Evolutionary conservation across 371 early-diverging fungal species (phyloP).

Genomic region (Zopfochytrium polystomum): DNA sequence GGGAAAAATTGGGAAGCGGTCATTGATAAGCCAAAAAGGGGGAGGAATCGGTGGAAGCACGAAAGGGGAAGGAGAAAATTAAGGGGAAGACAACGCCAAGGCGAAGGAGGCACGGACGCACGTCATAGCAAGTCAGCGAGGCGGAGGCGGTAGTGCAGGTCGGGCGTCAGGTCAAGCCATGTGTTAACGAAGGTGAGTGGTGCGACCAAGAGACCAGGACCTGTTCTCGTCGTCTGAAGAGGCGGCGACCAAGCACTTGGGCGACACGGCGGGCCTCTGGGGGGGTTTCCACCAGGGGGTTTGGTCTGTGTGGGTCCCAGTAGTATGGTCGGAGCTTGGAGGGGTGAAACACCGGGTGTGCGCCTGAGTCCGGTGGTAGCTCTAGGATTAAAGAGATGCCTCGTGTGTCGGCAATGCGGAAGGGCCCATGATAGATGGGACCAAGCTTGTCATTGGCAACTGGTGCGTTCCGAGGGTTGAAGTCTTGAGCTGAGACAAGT

Average conservation of each 20-base stretch:
- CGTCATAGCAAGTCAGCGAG: too few species aligned
- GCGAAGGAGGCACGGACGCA: too few species aligned
- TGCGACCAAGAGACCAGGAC: slow-evolving; percentile 5
- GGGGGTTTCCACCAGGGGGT: background rate
- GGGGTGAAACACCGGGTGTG: slow-evolving; percentile 20
- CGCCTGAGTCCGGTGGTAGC: background rate
- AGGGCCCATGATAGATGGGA: too few species aligned
- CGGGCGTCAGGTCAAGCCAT: too few species aligned
- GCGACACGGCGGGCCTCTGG: slow-evolving; percentile 3
- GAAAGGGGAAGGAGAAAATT: too few species aligned
- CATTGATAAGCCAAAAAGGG: too few species aligned
- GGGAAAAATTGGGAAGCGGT: too few species aligned
- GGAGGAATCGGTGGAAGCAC: too few species aligned
- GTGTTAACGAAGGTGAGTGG: slow-evolving; percentile 17
- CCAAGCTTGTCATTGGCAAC: too few species aligned
- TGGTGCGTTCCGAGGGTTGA: too few species aligned
- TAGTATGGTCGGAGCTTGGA: slow-evolving; percentile 8
- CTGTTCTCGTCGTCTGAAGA: background rate
- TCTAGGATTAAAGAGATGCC: slow-evolving; percentile 16
- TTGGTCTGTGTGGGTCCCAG: background rate
- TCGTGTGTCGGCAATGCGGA: slow-evolving; percentile 4
- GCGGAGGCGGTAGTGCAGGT: too few species aligned
- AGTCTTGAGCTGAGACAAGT: slow-evolving; percentile 17
- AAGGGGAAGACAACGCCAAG: too few species aligned
- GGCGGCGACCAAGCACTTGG: background rate